Evolutionary conservation across 208 protist genomes (phyloP), one percentile per base, ranked within the genome.

Genomic region (Leishmania gerbilli): DNA sequence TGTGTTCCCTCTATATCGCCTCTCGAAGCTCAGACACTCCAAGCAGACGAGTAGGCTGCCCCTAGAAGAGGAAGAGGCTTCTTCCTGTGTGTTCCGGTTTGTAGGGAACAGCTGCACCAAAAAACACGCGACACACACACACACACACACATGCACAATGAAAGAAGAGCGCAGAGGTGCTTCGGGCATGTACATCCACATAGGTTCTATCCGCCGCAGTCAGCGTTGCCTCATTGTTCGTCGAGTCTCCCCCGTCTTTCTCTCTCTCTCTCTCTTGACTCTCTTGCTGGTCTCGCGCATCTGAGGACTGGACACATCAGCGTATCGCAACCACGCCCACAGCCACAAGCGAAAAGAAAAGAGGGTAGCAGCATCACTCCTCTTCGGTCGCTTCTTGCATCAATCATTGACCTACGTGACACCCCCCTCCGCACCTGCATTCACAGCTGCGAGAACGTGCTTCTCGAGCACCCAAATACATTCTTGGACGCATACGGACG

Each of bases 101-200:
- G 7, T n/a, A 47, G 5, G 17, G 24, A 31, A 71, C 7, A 13
- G 40, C 34, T n/a, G 19, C 19, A 31, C 40, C 21, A 64, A 17
- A 13, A 53, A 19, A 45, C 3, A 69, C 15, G 64, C 64, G 21
- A 69, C 27, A 69, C 64, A n/a, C 56, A 34, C 47, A 76, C 71
- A 40, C 27, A 76, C 71, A 62, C 72, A 62, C 72, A 62, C 34
- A 82, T 15, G 27, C 37, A n/a, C 13, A 71, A n/a, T 80, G 5
- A 51, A 80, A 17, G 47, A 45, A 15, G 13, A n/a, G 21, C 24
- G 31, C 34, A 74, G 19, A 13, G 42, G 68, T 40, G 68, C 42
- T 42, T 74, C 8, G 9, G 68, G 6, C 58, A 27, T 64, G 58
- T 17, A 34, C 58, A 27, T 24, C 62, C 62, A 21, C 62, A 40